A percentile compares a stretch with the other conserved stretches of the same genome.
phyloP scores from a whole-genome alignment of 2,329 filamentous ascomycete species.

The Pseudocercospora pini-densiflorae region DNA sequence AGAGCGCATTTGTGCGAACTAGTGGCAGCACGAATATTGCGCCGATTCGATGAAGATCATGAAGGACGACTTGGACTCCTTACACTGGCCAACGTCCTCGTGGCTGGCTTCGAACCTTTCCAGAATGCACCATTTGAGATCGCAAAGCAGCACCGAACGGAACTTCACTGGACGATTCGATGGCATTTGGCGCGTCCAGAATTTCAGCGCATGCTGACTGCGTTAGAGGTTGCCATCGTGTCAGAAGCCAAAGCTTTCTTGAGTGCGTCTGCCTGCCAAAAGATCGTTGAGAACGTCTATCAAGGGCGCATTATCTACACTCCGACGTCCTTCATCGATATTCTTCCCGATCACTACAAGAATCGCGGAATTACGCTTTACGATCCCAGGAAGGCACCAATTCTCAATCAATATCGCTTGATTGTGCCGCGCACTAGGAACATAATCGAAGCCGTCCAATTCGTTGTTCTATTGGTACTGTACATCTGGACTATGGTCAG shows the following conservation, averaged over 20 bases:
- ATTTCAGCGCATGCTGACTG: conserved; percentile 68
- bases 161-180: conserved; percentile 50
- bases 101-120: conserved; percentile 84
- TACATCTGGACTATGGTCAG: conserved; percentile 75
- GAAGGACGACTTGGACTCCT: conserved; percentile 72
- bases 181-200: conserved; percentile 48
- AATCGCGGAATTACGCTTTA: conserved; percentile 81
- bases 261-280: conserved; percentile 76
- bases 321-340: conserved; percentile 78
- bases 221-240: conserved; percentile 81
- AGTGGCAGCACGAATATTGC: conserved; percentile 75
- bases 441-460: conserved; percentile 75
- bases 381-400: conserved; percentile 72
- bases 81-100: conserved; percentile 76
- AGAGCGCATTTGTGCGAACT: conserved; percentile 79
- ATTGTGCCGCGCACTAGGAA: conserved; percentile 81
- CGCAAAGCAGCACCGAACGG: conserved; percentile 59
- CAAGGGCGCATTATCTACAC: conserved; percentile 81
- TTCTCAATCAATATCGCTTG: conserved; percentile 83
- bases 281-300: conserved; percentile 82
- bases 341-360: conserved; percentile 86
- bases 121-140: conserved; percentile 77
- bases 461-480: conserved; percentile 68
- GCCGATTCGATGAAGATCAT: conserved; percentile 79
- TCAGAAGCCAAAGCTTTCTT: conserved; percentile 81